Evolutionary conservation across 164 flowering plant genomes (phyloP).

Genomic region (Cinnamomum micranthum): DNA sequence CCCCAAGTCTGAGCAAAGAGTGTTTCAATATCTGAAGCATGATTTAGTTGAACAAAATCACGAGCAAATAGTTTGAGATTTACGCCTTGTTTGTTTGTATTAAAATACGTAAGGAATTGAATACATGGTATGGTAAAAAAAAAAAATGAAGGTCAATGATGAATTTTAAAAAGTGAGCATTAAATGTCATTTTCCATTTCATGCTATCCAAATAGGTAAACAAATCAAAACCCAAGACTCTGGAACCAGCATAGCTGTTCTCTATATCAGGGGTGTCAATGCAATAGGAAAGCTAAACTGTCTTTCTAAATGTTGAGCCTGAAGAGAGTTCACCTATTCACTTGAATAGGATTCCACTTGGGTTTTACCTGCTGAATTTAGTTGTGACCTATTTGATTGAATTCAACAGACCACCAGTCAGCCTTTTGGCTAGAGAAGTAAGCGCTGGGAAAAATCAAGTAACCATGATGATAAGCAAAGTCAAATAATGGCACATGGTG

Average conservation of each 20-base stretch:
- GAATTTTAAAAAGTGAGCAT: too few relatives aligned
- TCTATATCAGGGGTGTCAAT: background rate
- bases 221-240: background rate
- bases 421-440: background rate
- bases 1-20: too few relatives aligned
- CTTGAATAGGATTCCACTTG: background rate
- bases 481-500: too few relatives aligned
- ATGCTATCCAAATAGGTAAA: background rate
- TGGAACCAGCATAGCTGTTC: background rate
- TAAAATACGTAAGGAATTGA: too few relatives aligned
- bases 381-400: background rate
- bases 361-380: background rate
- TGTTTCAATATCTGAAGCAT: too few relatives aligned
- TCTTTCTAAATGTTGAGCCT: background rate
- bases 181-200: too few relatives aligned
- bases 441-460: background rate
- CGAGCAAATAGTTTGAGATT: too few relatives aligned
- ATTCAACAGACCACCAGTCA: background rate
- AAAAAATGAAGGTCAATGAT: too few relatives aligned
- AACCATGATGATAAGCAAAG: too few relatives aligned
- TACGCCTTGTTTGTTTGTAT: too few relatives aligned
- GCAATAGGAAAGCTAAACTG: background rate
- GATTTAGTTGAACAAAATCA: too few relatives aligned
- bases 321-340: background rate
- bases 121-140: too few relatives aligned